Evolutionary conservation across 371 early-diverging fungal species (phyloP), one percentile per base, ranked within the genome.

Genomic region (Mortierella sp.): DNA sequence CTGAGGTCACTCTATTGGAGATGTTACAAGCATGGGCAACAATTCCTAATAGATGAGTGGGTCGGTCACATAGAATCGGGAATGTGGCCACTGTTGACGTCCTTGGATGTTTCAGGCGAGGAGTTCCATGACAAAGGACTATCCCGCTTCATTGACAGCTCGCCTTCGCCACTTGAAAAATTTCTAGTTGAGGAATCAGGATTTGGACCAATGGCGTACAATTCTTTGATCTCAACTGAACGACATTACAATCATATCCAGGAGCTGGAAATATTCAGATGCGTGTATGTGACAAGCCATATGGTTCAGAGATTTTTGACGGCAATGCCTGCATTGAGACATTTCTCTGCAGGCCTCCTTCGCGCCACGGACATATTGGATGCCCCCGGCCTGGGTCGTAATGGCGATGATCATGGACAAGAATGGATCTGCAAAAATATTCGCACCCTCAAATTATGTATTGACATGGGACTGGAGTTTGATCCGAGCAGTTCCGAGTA

Each of bases 241-340:
- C 58, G 32, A 57, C 58, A 35, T 37, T 60, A 60, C 20, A 26
- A 32, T 39, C n/a, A 60, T n/a, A 37, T 60, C 39, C 61, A 35
- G 4, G 61, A 60, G 61, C 20, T 60, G 11, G 58, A 57, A 5
- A 3, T 57, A 11, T 57, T 30, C n/a, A 5, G 4, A 57, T 57
- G 58, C 30, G 2, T n/a, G 6, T 3, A 24, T 22, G 58, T 57
- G 5, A 57, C 58, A 26, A 57, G 58, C n/a, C 3, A 16, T n/a
- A 57, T 57, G 49, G 14, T 49, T 14, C 49, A 49, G 14, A 5
- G n/a, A 49, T 8, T 49, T 20, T 14, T 49, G 49, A 49, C 14
- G 49, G 14, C 12, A 49, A 49, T 49, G 49, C 49, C 49, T 8
- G 49, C 49, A 8, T 49, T 49, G 49, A n/a, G 4, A n/a, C n/a